These are phyloP conservation scores for Aspergillus sergii DNA, from an alignment of 2,329 filamentous ascomycete genomes.

Conservation along the genomic window DNA sequence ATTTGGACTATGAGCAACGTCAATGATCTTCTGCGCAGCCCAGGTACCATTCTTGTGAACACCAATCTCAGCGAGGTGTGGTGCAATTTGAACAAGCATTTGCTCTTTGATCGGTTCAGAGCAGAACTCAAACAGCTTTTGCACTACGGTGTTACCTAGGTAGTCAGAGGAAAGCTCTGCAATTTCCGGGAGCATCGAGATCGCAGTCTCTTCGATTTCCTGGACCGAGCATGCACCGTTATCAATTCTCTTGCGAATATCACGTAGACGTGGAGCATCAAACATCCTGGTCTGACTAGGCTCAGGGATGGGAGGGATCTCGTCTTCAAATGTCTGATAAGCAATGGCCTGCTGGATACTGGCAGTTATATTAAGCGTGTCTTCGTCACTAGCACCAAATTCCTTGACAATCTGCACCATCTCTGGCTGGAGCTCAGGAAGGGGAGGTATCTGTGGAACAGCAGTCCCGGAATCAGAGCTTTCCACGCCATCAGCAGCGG, in stretches of 20 bases:
- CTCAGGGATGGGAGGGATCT: slow-evolving; percentile 88
- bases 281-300: slow-evolving; percentile 86
- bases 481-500: slow-evolving; percentile 31
- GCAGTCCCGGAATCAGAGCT: slow-evolving; percentile 36
- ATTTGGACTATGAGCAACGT: slow-evolving; percentile 80
- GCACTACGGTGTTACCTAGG: slow-evolving; percentile 97
- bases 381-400: slow-evolving; percentile 82
- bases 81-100: slow-evolving; percentile 85
- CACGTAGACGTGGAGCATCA: slow-evolving; percentile 89
- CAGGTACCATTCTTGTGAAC: slow-evolving; percentile 99
- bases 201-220: slow-evolving; percentile 90
- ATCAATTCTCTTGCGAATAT: slow-evolving; percentile 96
- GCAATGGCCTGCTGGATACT: slow-evolving; percentile 77
- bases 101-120: slow-evolving; percentile 86
- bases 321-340: slow-evolving; percentile 71
- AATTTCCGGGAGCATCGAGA: slow-evolving; percentile 95
- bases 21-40: slow-evolving; percentile 99
- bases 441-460: slow-evolving; percentile 64
- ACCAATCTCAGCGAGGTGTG: slow-evolving; percentile 93
- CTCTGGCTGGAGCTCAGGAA: slow-evolving; percentile 78
- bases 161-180: slow-evolving; percentile 95
- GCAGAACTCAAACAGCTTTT: slow-evolving; percentile 97
- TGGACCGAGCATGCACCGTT: slow-evolving; percentile 83
- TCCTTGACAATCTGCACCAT: slow-evolving; percentile 85
- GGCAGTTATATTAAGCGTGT: slow-evolving; percentile 69